Evolutionary conservation across 176 grass and related monocot genomes (phyloP), one percentile per base, ranked within the genome.

Genomic region (Eragrostis nindensis): DNA sequence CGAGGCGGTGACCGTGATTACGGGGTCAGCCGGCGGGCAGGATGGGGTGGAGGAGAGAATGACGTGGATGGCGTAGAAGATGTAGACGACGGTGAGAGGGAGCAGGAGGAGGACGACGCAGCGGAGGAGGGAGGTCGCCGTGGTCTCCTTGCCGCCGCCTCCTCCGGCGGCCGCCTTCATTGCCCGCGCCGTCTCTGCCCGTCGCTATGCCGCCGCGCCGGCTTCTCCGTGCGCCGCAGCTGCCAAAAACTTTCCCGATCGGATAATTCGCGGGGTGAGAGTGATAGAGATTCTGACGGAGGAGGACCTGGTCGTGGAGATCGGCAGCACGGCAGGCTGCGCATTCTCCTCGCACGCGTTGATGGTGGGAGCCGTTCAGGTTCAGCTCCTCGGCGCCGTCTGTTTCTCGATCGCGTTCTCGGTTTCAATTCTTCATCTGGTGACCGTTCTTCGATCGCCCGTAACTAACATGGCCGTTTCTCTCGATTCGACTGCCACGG

Each of bases 31-130:
- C 0, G 83, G 72, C 30, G 87, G 46, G 77, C 87, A 89, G 71
- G 80, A 61, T 19, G 76, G 11, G 46, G 84, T 78, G 53, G 90
- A 91, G 83, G 71, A 65, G 83, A 93, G 80, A 74, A 97, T 76
- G 71, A 97, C 80, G 80, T 97, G 89, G 40, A 97, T 50, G 17
- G 93, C 90, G 86, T 97, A 97, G 39, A 97, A 75, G 80, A 97
- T 79, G 29, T 97, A 97, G 55, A 93, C 40, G 26, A 88, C 81
- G 46, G 86, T 76, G 71, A 97, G 73, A 21, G 87, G 88, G 39
- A 97, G 88, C 19, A 97, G 80, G 4, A 96, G 79, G 32, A 86
- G 82, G 39, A 96, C 84, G 41, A 91, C 82, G 64, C 90, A 74
- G 29, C 88, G 88, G 88, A 86, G 57, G 84, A 82, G 79, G 75